Base-by-base conservation (phyloP, 2,329 filamentous ascomycete genomes). In the Xenoacremonium recifei region DNA sequence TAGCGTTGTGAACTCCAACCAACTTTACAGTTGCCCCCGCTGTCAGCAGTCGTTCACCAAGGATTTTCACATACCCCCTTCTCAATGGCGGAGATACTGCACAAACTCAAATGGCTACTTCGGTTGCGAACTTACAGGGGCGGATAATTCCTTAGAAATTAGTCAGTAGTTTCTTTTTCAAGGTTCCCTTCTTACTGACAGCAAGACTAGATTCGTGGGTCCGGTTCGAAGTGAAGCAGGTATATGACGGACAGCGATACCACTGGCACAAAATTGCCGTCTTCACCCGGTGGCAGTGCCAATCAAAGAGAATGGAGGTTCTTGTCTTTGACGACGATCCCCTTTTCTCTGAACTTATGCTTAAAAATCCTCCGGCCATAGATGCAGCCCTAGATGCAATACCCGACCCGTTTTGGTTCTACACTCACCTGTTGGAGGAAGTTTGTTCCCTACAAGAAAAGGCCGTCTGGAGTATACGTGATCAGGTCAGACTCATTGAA, bases 381-480 rank as follows among this genome's bases (percentile, higher is more conserved):
- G 15, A 9, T 12, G 16, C 52, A 6, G 36, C 42, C 6, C 3
- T 19, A 3, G 29, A 31, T 3, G 43, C 52, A 9, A 32, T 58
- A 4, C 13, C 9, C 3, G 58, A 62, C 17, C 67, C 67, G 0
- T 69, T 68, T 30, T 71, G 66, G 67, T 47, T 64, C 3, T 67
- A 70, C 25, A 42, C 53, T 2, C 43, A 40, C 5, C 33, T 71
- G 4, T 19, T 61, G 2, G 51, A 55, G 10, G 57, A 66, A 16
- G 27, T 72, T 3, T 52, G 62, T 3, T 35, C 37, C 4, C 42
- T 65, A 4, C 62, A 65, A 21, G 62, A 69, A 7, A 21, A 51
- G 0, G 59, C 68, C 0, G 64, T 73, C 7, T 75, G 72, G 72
- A 44, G 45, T 0, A 56, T 70, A 3, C 60, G 70, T 1, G 42